A percentile compares a stretch with the other conserved stretches of the same genome.
Evolutionary conservation across 768 basidiomycete species (phyloP).

Genomic region (Gloeopeniophorella convolvens): DNA sequence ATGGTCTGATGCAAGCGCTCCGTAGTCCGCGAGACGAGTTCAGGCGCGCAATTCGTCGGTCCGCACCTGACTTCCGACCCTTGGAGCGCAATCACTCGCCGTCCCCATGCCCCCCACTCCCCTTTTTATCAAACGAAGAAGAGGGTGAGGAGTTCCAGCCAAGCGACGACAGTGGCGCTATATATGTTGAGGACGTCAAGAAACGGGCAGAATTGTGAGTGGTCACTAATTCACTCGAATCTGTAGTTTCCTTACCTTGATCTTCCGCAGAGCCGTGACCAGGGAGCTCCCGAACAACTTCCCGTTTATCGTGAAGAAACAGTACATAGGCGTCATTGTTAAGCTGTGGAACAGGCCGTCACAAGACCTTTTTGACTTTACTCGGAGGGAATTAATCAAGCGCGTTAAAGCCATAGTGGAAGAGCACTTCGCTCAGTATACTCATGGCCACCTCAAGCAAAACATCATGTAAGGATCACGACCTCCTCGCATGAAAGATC

Average conservation of each 20-base stretch:
- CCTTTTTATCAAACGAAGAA: slow-evolving; percentile 39
- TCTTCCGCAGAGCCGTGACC: slow-evolving; percentile 44
- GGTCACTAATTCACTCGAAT: not conserved
- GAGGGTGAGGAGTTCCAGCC: slow-evolving; percentile 23
- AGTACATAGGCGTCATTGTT: slow-evolving; percentile 21
- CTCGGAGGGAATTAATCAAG: slow-evolving; percentile 13
- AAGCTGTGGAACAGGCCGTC: slow-evolving; percentile 20
- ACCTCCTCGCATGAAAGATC: not conserved
- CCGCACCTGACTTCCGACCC: slow-evolving; percentile 51
- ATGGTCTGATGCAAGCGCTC: slow-evolving; percentile 50
- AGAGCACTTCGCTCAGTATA: slow-evolving; percentile 21
- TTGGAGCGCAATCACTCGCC: slow-evolving; percentile 26
- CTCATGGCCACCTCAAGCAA: slow-evolving; percentile 19
- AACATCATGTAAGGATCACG: slow-evolving; percentile 9
- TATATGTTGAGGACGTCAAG: slow-evolving; percentile 46
- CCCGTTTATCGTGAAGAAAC: slow-evolving; percentile 37
- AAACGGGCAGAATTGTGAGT: slow-evolving; percentile 38
- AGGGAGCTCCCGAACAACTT: slow-evolving; percentile 62
- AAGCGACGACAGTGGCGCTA: slow-evolving; percentile 14
- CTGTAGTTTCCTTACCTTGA: not conserved
- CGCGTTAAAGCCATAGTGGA: slow-evolving; percentile 18
- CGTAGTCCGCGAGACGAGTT: slow-evolving; percentile 42
- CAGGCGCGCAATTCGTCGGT: slow-evolving; percentile 37
- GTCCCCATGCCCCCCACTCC: not conserved
- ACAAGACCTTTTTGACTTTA: slow-evolving; percentile 18